Base-by-base conservation (phyloP, 2,329 filamentous ascomycete species). In the Alternaria consortialis region DNA sequence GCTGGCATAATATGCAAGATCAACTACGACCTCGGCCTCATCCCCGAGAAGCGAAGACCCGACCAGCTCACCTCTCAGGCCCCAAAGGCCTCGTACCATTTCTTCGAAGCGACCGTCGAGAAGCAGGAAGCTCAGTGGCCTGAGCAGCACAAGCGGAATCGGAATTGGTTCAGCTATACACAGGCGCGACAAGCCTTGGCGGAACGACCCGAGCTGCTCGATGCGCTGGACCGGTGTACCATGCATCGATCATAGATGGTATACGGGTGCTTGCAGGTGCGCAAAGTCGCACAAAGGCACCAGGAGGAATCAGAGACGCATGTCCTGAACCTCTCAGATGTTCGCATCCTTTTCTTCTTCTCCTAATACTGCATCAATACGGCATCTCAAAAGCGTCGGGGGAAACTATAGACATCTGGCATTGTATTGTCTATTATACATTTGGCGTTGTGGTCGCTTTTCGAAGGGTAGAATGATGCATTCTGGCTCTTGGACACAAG, bases 91-190 rank as follows among this genome's bases (percentile, higher is more conserved):
- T 79, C 89, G 54, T 94, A 94, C 79, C 88, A 90, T 70, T 95
- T 94, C 80, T 95, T 89, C 80, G 92, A 98, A 80, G 94, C 90
- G 65, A 91, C 87, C n/a, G 95, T 99, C 63, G 87, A 91, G 65
- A 90, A 89, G 73, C 92, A 97, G 81, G 91, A 95, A 79, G 83
- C 85, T 15, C 88, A 94, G 60, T 99, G 95, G 95, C 95, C 95
- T 1, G 95, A 99, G 83, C 91, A 87, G 83, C 88, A 97, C 80
- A 98, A 97, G 85, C 87, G 95, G 73, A 90, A 90, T 78, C 88
- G 95, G 62, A 88, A 91, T 77, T 99, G 95, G 95, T 93, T 97
- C 79, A 90, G 88, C 53, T 97, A 92, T 77, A 81, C 85, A 52
- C 88, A 96, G 79, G 95, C 95, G n/a, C 88, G 87, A 66, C 88